Evolutionary conservation across 2,329 filamentous ascomycete genomes (phyloP).

Genomic region (Leptographium radiaticola): DNA sequence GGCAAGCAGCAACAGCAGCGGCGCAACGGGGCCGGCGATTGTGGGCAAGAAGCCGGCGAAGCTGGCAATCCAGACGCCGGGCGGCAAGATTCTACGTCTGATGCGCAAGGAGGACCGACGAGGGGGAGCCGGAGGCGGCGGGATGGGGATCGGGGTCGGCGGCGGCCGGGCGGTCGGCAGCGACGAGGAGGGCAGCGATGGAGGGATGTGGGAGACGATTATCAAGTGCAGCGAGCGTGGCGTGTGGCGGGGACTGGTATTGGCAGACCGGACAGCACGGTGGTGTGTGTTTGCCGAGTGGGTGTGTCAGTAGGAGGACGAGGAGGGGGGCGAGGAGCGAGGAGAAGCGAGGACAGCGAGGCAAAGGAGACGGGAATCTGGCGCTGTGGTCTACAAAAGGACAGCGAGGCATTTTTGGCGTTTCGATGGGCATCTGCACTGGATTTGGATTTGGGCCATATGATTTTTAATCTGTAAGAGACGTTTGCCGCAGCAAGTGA

Average conservation of each 20-base stretch:
- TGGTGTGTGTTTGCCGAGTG: conserved; percentile 94
- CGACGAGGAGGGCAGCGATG: conserved; percentile 50
- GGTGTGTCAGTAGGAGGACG: conserved; percentile 36
- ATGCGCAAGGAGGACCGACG: conserved; percentile 66
- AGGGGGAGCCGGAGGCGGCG: conserved; percentile 27
- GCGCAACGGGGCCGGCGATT: conserved; percentile 30
- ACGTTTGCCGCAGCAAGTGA: too few relatives aligned
- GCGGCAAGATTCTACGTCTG: conserved; percentile 83
- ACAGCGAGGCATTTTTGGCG: neutral
- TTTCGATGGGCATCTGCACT: neutral
- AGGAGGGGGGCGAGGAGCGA: neutral
- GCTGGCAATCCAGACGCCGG: conserved; percentile 84
- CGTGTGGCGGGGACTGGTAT: conserved; percentile 66
- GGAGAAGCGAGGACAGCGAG: neutral
- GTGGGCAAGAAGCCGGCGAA: conserved; percentile 77
- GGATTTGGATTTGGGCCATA: neutral
- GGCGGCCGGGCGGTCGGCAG: conserved; percentile 20
- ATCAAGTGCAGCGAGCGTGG: conserved; percentile 80
- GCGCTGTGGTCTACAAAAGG: too few relatives aligned
- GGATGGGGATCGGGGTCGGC: conserved; percentile 29
- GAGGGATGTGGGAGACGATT: conserved; percentile 76
- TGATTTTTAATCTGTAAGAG: neutral
- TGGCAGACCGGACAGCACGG: conserved; percentile 69
- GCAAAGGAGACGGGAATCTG: neutral
- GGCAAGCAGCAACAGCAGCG: conserved; percentile 28